A percentile compares a stretch with the other conserved stretches of the same genome.
Evolutionary conservation across 2,329 filamentous ascomycete species (phyloP).

Genomic region (Phaeosphaeriaceae sp.): DNA sequence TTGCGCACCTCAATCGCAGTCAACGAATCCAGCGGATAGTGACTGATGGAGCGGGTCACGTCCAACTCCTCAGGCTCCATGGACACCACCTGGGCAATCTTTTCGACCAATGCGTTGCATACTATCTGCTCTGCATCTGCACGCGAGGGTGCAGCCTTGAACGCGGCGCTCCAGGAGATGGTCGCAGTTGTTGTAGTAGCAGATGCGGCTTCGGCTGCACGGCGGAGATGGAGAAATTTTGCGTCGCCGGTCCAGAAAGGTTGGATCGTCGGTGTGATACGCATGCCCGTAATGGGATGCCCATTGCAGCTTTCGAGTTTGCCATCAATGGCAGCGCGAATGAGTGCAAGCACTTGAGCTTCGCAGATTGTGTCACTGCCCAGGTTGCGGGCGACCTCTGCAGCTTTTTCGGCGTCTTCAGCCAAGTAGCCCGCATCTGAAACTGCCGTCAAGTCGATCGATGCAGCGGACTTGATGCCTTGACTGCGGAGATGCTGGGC

Average conservation of each 20-base stretch:
- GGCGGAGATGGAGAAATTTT: conserved; percentile 31
- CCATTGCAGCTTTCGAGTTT: conserved; percentile 27
- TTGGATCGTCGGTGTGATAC: conserved; percentile 23
- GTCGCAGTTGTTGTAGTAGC: conserved; percentile 14
- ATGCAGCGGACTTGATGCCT: conserved; percentile 25
- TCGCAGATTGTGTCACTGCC: conserved; percentile 33
- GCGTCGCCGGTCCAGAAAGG: conserved; percentile 38
- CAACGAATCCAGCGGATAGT: conserved; percentile 35
- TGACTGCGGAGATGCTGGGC: conserved; percentile 24
- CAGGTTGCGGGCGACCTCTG: conserved; percentile 32
- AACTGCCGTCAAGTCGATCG: conserved; percentile 34
- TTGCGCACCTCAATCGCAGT: conserved; percentile 40
- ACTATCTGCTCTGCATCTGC: conserved; percentile 32
- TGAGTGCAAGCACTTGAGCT: conserved; percentile 33
- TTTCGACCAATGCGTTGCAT: conserved; percentile 28
- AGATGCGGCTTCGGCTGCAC: conserved; percentile 27
- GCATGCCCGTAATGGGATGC: conserved; percentile 38
- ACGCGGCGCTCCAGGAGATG: conserved; percentile 30
- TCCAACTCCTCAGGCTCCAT: conserved; percentile 37
- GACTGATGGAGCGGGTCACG: conserved; percentile 21
- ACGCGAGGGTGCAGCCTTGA: conserved; percentile 28
- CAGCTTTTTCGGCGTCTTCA: conserved; percentile 28
- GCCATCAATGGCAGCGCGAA: conserved; percentile 29
- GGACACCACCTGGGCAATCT: conserved; percentile 32
- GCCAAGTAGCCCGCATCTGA: conserved; percentile 34